Evolutionary conservation across 2,329 filamentous ascomycete genomes (phyloP), one percentile per base, ranked within the genome.

Genomic region (Sarocladiaceae sp.): DNA sequence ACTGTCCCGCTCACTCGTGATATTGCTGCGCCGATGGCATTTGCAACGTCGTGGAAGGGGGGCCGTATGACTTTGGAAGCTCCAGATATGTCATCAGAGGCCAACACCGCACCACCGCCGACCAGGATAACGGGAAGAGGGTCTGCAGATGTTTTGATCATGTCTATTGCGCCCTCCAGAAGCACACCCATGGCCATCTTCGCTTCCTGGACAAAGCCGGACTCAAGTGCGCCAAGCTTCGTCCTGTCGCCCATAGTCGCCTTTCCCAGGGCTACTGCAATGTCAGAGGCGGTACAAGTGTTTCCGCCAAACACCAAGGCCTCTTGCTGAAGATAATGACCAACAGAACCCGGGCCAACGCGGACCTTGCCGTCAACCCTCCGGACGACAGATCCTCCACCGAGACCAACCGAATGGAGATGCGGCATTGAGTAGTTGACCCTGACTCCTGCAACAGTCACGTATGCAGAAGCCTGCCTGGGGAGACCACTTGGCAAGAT

Each of bases 21-120:
- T 53, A 81, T 83, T 1, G 83, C 82, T 8, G 82, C 83, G 2
- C 83, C 83, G 10, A 86, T 82, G 0, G 83, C 83, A 59, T 86
- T 86, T 8, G 83, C 83, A 2, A 86, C 79, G 3, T 74, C 75
- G 2, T 79, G 77, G 69, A 74, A 83, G 36, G 73, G 66, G 0
- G 80, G 80, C 56, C 78, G 81, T 40, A 83, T 64, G 1, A 85
- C 77, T 28, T 66, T 70, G 54, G 77, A 80, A 8, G 80, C 81
- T 1, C 82, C 82, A 28, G 68, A 66, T 0, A 86, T 67, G n/a
- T 72, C 63, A 31, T 78, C 70, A 0, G 80, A 81, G 0, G 78
- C 76, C 39, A 86, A 73, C 10, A 85, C 69, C 1, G 82, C 79
- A 4, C 83, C 83, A 0, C 83, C 83, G 7, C 83, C 83, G 0